Evolutionary conservation across 1,284 basidiomycete species (phyloP), one percentile per base, ranked within the genome.

Genomic region (Ustilago shanxiensis): DNA sequence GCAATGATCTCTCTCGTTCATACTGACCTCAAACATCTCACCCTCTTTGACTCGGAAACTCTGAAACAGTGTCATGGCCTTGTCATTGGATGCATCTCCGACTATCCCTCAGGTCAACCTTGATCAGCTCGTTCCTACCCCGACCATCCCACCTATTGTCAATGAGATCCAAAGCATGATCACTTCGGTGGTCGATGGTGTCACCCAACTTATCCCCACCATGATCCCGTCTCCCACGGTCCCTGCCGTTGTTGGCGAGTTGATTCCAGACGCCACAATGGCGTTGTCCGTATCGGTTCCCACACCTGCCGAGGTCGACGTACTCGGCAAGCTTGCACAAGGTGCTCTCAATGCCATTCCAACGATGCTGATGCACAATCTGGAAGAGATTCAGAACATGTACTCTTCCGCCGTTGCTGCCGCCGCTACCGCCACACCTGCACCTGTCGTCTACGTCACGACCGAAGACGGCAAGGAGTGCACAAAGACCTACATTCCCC

Each of bases 141-240:
- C 72, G 1, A 59, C 55, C 8, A 45, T 66, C 13, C 62, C 64
- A 20, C 45, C 62, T 1, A 39, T 70, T 4, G 64, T 47, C 3
- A 44, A 53, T 18, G 58, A 70, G 47, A 56, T 75, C 14, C 50
- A 56, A 9, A 62, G 59, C 59, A 64, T 64, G 28, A 60, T 66
- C 63, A 75, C 72, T 5, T 53, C 52, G 1, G 67, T 75, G 22
- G 29, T 70, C 22, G 72, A 64, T 28, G 67, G 64, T n/a, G 60
- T 75, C 14, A 70, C 63, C n/a, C 49, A 29, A n/a, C 53, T 75
- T 22, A 75, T 75, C 24, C 63, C 64, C 2, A 75, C 72, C 20
- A 66, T 50, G 8, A 63, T 75, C 18, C 66, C 72, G 7, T 66
- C 60, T 13, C 60, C 63, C 1, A 66, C 60, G 3, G 35, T 60